These are phyloP conservation scores for Phanerochaete sordida DNA, from an alignment of 768 basidiomycete species.

Conservation along the genomic window DNA sequence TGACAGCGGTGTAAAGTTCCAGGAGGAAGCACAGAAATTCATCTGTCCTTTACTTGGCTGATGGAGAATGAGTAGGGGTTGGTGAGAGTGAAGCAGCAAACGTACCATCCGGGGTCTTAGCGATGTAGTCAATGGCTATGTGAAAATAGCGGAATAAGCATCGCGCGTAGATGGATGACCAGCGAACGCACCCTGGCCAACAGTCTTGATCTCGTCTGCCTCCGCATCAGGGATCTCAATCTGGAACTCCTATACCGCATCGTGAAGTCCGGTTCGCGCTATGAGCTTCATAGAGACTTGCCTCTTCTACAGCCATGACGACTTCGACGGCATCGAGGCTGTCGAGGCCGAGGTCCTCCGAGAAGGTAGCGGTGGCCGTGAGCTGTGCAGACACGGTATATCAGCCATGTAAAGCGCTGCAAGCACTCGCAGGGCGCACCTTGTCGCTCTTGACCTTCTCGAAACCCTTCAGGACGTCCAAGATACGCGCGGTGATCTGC, in stretches of 20 bases:
- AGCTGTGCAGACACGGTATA: constrained; percentile 43
- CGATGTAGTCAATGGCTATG: constrained; percentile 91
- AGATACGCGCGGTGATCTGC: constrained; percentile 67
- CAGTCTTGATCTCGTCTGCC: constrained; percentile 90
- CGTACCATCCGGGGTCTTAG: constrained; percentile 56
- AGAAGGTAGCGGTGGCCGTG: constrained; percentile 59
- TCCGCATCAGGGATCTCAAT: constrained; percentile 98
- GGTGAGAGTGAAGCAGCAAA: neutral
- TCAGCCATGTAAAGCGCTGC: neutral
- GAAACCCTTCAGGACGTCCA: constrained; percentile 83
- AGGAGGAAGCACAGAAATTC: neutral
- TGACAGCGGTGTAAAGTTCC: neutral
- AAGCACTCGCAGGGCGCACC: constrained; percentile 33
- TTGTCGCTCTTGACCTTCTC: constrained; percentile 83
- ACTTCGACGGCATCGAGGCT: constrained; percentile 97
- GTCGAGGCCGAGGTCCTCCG: constrained; percentile 86
- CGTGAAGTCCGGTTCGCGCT: neutral
- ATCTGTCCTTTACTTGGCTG: constrained; percentile 2
- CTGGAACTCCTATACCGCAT: constrained; percentile 71
- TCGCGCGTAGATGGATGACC: constrained; percentile 14
- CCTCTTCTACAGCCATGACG: constrained; percentile 98
- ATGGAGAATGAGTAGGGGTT: neutral
- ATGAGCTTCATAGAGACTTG: constrained; percentile 18
- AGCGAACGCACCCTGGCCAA: constrained; percentile 71
- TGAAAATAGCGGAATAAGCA: constrained; percentile 7